phyloP scores from a whole-genome alignment of 1,284 basidiomycete species.

The Boletus holoroseus region DNA sequence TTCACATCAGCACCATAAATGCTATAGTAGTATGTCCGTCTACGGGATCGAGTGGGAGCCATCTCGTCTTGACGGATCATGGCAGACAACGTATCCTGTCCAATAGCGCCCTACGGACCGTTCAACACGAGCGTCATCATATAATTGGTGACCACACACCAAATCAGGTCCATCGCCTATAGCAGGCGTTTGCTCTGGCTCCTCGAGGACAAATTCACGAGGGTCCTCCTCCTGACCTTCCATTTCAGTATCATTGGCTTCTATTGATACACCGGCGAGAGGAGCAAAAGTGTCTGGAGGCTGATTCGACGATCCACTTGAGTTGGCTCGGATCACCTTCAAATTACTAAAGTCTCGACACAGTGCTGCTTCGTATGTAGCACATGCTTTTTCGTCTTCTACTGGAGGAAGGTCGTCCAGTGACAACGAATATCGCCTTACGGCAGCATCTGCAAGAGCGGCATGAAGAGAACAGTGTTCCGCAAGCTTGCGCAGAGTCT shows the following conservation, averaged over 20 bases:
- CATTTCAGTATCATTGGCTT: constrained; percentile 12
- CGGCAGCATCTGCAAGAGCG: constrained; percentile 40
- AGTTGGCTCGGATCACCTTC: constrained; percentile 26
- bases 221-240: constrained; percentile 21
- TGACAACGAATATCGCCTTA: constrained; percentile 46
- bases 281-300: constrained; percentile 1
- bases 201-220: constrained; percentile 23
- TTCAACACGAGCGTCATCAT: constrained; percentile 10
- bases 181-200: constrained; percentile 19
- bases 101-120: constrained; percentile 47
- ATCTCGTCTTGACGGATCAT: constrained; percentile 69
- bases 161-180: constrained; percentile 25
- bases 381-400: constrained; percentile 43
- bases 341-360: constrained; percentile 43
- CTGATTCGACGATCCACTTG: constrained; percentile 20
- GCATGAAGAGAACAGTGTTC: constrained; percentile 38
- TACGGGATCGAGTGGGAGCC: constrained; percentile 48
- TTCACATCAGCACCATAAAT: constrained; percentile 38
- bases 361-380: constrained; percentile 42
- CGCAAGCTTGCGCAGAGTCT: constrained; percentile 53
- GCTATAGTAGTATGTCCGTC: constrained; percentile 48
- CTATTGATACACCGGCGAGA: constrained; percentile 9
- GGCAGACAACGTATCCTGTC: constrained; percentile 58
- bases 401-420: constrained; percentile 50
- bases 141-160: constrained; percentile 26